phyloP scores from a whole-genome alignment of 179 eudicot genomes.

The Gypsophila paniculata region DNA sequence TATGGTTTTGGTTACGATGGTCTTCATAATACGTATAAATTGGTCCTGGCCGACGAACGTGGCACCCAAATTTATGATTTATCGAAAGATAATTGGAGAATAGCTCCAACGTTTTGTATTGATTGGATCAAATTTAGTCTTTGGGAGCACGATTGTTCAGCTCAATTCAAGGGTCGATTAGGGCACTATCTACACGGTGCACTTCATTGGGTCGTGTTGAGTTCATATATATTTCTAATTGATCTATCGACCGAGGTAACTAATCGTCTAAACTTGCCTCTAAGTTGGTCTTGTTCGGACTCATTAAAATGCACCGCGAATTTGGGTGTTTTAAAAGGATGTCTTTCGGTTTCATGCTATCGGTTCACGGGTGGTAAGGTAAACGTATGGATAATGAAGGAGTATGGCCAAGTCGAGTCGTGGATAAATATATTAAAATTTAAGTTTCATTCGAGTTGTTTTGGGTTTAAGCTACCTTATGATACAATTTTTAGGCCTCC shows the following conservation, averaged over 20 bases:
- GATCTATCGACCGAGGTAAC: not conserved
- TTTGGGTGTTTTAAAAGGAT: conserved; percentile 7
- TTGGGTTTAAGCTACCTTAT: too few relatives aligned
- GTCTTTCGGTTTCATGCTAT: not conserved
- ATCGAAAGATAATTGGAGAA: not conserved
- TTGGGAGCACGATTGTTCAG: not conserved
- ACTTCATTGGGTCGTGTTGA: not conserved
- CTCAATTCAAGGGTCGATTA: not conserved
- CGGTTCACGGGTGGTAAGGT: not conserved
- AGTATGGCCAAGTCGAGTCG: not conserved
- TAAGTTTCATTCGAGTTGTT: not conserved
- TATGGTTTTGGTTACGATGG: not conserved
- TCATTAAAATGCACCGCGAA: not conserved
- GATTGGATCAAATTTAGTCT: not conserved
- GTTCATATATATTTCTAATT: not conserved
- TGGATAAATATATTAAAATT: not conserved
- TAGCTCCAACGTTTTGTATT: not conserved
- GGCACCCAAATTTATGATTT: not conserved
- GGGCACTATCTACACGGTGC: conserved; percentile 7
- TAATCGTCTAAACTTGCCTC: not conserved
- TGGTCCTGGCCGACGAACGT: not conserved
- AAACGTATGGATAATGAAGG: conserved; percentile 1
- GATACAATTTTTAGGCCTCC: not conserved
- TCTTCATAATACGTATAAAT: not conserved
- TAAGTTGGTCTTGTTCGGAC: not conserved